Evolutionary conservation across 2,329 filamentous ascomycete species (phyloP), one percentile per base, ranked within the genome.

Genomic region (Colletotrichum sp.): DNA sequence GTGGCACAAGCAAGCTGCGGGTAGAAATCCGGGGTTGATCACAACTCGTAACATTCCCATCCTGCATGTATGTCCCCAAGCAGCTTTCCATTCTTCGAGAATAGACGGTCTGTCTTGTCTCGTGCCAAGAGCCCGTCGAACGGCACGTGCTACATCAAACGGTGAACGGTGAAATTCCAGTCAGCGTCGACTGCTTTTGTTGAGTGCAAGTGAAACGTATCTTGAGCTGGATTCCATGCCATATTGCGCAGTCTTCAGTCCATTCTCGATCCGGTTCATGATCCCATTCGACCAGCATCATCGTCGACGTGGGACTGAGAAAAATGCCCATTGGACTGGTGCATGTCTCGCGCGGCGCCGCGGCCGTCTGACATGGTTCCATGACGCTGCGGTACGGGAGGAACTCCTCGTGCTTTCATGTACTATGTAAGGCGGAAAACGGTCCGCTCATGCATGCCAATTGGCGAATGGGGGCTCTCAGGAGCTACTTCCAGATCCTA

Each of bases 341-440:
- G 65, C 72, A 71, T 36, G 69, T 65, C 34, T 69, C 62, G 26
- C 55, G 52, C 36, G 28, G 39, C 57, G 57, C 71, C 55, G 60
- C 71, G 65, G 65, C 60, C 72, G 60, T 71, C 69, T 75, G 72
- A 71, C 72, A 60, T 68, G 62, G 39, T 63, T 67, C 36, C 49
- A 62, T 69, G 24, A 44, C 18, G 34, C 34, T 69, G 68, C 57
- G 72, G 55, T 63, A 57, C 72, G 69, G 69, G 74, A 75, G 60
- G 65, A 74, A 76, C 64, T 76, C 71, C 71, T 76, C 64, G 74
- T 75, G 73, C 70, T 67, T 69, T 72, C 63, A 74, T 76, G 71
- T 76, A 75, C 68, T 55, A 74, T 76, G 71, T 76, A 76, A 66
- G 71, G 75, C 75, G 75, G 75, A 76, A 75, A 76, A 75, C 71